A percentile compares a stretch with the other conserved stretches of the same genome.
phyloP scores from a whole-genome alignment of 2,329 filamentous ascomycete species.

The Aspergillus amoenus region DNA sequence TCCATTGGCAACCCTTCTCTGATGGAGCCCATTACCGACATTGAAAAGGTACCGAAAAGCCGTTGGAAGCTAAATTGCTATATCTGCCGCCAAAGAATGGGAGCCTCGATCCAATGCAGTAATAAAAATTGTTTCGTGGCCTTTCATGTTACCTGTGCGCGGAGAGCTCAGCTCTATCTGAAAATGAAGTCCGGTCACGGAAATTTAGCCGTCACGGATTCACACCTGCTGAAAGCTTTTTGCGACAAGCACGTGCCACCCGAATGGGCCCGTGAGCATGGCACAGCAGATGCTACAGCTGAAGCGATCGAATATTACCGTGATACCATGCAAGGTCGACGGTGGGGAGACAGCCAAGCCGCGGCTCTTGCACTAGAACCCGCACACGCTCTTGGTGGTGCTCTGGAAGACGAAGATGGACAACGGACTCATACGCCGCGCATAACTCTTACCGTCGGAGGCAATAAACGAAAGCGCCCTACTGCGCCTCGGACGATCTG shows the following conservation, averaged over 20 bases:
- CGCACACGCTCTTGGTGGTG: conserved; percentile 60
- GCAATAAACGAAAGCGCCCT: conserved; percentile 60
- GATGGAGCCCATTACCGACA: conserved; percentile 97
- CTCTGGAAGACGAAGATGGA: conserved; percentile 48
- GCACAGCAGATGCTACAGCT: conserved; percentile 74
- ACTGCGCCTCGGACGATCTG: conserved; percentile 67
- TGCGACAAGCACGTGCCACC: conserved; percentile 92
- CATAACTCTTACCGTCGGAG: conserved; percentile 52
- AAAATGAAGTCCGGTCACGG: conserved; percentile 95
- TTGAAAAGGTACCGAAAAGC: conserved; percentile 93
- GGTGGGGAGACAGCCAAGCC: conserved; percentile 89
- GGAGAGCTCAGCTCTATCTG: conserved; percentile 80
- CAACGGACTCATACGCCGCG: conserved; percentile 46
- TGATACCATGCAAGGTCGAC: conserved; percentile 79
- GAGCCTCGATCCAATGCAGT: conserved; percentile 95
- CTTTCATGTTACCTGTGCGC: conserved; percentile 95
- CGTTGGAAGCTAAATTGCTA: conserved; percentile 95
- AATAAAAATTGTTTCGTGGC: conserved; percentile 97
- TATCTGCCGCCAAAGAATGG: conserved; percentile 96
- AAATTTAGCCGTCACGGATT: conserved; percentile 73
- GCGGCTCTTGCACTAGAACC: conserved; percentile 80
- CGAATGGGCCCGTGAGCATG: conserved; percentile 85
- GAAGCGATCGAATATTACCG: conserved; percentile 89
- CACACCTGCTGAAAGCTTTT: conserved; percentile 84
- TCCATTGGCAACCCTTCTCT: conserved; percentile 93